Conservation (phyloP, 306 rosid genomes). For the Trichosanthes cucumerina region DNA sequence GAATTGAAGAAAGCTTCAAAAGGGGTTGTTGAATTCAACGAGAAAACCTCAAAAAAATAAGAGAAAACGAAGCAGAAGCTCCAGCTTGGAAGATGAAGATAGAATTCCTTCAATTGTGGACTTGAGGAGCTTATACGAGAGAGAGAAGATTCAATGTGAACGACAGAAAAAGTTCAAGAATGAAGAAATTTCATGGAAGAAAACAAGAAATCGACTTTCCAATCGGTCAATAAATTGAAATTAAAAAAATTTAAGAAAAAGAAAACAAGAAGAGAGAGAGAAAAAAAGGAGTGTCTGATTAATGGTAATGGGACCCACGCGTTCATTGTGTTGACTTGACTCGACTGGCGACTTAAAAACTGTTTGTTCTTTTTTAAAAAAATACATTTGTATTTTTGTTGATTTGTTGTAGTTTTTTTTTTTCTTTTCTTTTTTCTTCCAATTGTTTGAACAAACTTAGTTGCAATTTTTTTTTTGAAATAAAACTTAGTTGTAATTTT, state of each 20-base stretch:
- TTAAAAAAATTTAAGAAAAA: neutral
- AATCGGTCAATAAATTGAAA: neutral
- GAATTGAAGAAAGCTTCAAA: neutral
- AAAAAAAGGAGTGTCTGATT: neutral
- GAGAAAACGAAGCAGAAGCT: neutral
- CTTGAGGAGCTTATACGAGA: neutral
- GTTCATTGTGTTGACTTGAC: constrained; percentile 7
- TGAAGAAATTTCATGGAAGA: neutral
- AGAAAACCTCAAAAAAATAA: neutral
- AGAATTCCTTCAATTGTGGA: neutral
- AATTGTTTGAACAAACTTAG: neutral
- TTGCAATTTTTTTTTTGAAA: neutral
- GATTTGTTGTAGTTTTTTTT: neutral
- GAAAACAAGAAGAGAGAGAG: neutral
- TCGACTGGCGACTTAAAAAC: neutral
- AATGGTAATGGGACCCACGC: constrained; percentile 1
- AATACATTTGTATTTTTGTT: neutral
- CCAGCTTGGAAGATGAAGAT: neutral
- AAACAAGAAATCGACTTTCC: constrained; percentile 1
- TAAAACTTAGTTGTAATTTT: neutral
- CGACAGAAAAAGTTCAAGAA: neutral
- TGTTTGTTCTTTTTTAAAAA: neutral
- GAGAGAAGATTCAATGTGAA: neutral
- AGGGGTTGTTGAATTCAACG: neutral
- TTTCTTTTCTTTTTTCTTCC: neutral